A percentile compares a stretch with the other conserved stretches of the same genome.
phyloP scores from a whole-genome alignment of 441 rosid species.

The Populus tomentosa region DNA sequence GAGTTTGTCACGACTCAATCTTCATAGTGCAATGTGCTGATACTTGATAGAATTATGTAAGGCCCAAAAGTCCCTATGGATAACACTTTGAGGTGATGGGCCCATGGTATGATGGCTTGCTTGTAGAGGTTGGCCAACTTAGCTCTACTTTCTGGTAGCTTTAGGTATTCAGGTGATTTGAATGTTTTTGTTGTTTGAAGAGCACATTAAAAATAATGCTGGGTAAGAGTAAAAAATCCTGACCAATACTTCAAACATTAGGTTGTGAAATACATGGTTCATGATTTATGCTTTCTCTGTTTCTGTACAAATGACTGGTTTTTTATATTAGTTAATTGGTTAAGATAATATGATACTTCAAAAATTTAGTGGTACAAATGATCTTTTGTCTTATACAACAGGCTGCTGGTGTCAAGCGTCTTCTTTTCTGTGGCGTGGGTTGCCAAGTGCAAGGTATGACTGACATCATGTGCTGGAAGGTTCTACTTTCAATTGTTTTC shows the following conservation, averaged over 20 bases:
- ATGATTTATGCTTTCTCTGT: background rate
- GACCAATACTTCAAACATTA: background rate
- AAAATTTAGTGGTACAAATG: constrained; percentile 8
- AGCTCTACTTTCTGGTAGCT: background rate
- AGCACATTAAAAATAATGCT: background rate
- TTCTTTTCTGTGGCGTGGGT: constrained; percentile 96
- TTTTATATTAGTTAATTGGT: background rate
- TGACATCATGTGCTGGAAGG: constrained; percentile 12
- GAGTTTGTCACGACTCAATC: too few relatives aligned
- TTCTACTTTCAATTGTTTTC: constrained; percentile 21
- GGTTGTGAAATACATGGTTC: background rate
- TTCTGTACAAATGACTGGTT: background rate
- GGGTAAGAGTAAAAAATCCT: background rate
- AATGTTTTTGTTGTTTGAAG: constrained; percentile 1
- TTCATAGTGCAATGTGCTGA: too few relatives aligned
- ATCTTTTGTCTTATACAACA: constrained; percentile 25
- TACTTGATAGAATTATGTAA: too few relatives aligned
- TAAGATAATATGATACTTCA: background rate
- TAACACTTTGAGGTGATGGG: too few relatives aligned
- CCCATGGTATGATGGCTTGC: background rate
- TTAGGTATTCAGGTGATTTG: background rate
- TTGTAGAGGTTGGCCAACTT: background rate
- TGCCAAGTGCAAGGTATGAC: constrained; percentile 92
- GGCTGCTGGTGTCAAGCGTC: constrained; percentile 94
- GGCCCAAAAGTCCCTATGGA: too few relatives aligned